Evolutionary conservation across 78 protist genomes (phyloP).

Genomic region (Dictyostelium brefeldianum): DNA sequence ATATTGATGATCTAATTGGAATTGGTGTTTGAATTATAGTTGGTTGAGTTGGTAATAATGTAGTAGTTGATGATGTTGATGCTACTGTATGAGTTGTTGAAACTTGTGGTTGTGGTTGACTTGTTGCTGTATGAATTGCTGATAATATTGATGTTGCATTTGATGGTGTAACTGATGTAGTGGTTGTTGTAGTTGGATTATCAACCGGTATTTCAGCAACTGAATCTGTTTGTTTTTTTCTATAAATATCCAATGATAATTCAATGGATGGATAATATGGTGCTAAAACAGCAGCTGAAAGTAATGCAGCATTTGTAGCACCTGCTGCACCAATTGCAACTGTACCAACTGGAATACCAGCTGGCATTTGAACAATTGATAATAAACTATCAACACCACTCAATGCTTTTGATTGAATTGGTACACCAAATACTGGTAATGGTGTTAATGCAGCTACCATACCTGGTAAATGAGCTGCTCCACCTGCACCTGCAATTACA

Average conservation of each 20-base stretch:
- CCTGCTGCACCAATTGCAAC: constrained; percentile 86
- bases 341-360: constrained; percentile 88
- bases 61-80: not conserved
- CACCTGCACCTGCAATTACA: constrained; percentile 95
- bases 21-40: constrained; percentile 13
- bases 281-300: constrained; percentile 76
- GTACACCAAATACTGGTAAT: constrained; percentile 97
- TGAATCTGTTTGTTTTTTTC: constrained; percentile 84
- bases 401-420: constrained; percentile 85
- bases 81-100: not conserved
- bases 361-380: constrained; percentile 94
- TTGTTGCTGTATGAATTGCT: constrained; percentile 6
- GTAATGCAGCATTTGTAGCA: constrained; percentile 82
- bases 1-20: constrained; percentile 13
- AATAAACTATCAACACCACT: constrained; percentile 92
- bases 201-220: constrained; percentile 72
- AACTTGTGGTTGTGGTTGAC: not conserved
- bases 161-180: constrained; percentile 1
- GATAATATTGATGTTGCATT: constrained; percentile 16
- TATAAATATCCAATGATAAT: constrained; percentile 33
- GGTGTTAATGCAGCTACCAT: constrained; percentile 96
- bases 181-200: not conserved
- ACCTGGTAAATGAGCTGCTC: constrained; percentile 96
- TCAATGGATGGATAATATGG: constrained; percentile 69
- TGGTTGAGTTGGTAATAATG: not conserved